Evolutionary conservation across 257 asterid species (phyloP), one percentile per base, ranked within the genome.

Genomic region (Capsicum rhomboideum): DNA sequence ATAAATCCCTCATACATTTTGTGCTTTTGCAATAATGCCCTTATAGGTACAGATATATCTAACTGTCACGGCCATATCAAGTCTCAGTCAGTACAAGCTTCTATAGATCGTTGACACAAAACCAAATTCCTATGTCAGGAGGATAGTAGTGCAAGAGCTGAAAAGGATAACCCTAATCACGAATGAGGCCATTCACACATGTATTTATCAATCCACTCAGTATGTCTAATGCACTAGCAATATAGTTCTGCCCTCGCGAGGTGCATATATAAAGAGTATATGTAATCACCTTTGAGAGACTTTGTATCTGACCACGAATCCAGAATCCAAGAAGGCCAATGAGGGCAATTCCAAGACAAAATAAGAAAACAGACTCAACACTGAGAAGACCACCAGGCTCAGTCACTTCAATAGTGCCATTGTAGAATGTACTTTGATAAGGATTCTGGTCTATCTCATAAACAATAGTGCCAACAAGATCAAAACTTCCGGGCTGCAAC

Each of bases 281-380:
- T 26, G 17, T 46, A 58, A 82, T 89, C 84, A 95, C 99, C 99
- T 95, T 95, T 72, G 99, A 97, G 44, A 91, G 59, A 66, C 91
- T 78, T 78, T 93, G 97, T 86, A 95, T 80, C 89, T 92, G 97
- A 86, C 90, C 53, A 29, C 89, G 95, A 72, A 91, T 86, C 97
- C 97, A 93, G 79, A 92, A 82, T 56, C 92, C 97, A 53, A 93
- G 91, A 85, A 95, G 91, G 31, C 88, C 91, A 44, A 97, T 84
- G 82, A 93, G 91, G 21, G 97, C 96, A 56, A 93, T 63, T 81
- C 92, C 98, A 68, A 97, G 97, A 89, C 89, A 90, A 88, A 95
- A 92, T 90, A 97, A 88, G 93, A 97, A 95, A 28, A 97, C 98
- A 54, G 99, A 92, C 90, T 97, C 99, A n/a, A 97, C 94, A 74